Conservation (phyloP, 1,139 yeast species). For the Lodderomyces margitis region DNA sequence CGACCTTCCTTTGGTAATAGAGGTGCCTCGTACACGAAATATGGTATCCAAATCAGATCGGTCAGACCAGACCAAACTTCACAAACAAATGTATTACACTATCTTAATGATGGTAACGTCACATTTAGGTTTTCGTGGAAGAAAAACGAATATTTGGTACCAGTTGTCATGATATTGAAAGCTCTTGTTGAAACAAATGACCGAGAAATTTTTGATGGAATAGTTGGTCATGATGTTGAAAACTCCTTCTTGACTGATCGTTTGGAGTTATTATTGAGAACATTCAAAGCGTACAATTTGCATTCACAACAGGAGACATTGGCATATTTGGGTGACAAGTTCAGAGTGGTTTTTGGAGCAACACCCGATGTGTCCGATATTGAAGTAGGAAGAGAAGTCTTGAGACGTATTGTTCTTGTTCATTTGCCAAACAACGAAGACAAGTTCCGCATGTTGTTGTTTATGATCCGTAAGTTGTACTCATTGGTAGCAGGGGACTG, state of each 20-base stretch:
- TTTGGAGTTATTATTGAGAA: conserved; percentile 85
- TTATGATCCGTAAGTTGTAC: conserved; percentile 94
- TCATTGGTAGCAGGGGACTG: conserved; percentile 96
- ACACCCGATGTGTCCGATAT: conserved; percentile 84
- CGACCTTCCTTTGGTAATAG: conserved; percentile 94
- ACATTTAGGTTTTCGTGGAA: conserved; percentile 97
- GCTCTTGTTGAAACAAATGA: conserved; percentile 90
- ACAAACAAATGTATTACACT: conserved; percentile 94
- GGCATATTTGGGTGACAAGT: conserved; percentile 93
- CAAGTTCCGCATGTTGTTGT: conserved; percentile 81
- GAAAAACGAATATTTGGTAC: conserved; percentile 90
- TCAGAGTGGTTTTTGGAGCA: conserved; percentile 89
- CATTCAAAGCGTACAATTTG: conserved; percentile 77
- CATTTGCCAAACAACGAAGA: conserved; percentile 73
- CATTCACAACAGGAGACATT: conserved; percentile 83
- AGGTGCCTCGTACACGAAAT: conserved; percentile 86
- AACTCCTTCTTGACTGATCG: conserved; percentile 98
- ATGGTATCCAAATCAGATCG: conserved; percentile 90
- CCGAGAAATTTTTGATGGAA: conserved; percentile 92
- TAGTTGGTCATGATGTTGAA: conserved; percentile 81
- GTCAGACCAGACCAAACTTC: conserved; percentile 98
- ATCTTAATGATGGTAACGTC: conserved; percentile 92
- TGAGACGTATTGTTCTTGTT: conserved; percentile 82
- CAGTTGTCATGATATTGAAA: conserved; percentile 88
- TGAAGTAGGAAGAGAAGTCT: conserved; percentile 85